Base-by-base conservation (phyloP, 192 early-diverging fungal species). In the Coemansia sp. region DNA sequence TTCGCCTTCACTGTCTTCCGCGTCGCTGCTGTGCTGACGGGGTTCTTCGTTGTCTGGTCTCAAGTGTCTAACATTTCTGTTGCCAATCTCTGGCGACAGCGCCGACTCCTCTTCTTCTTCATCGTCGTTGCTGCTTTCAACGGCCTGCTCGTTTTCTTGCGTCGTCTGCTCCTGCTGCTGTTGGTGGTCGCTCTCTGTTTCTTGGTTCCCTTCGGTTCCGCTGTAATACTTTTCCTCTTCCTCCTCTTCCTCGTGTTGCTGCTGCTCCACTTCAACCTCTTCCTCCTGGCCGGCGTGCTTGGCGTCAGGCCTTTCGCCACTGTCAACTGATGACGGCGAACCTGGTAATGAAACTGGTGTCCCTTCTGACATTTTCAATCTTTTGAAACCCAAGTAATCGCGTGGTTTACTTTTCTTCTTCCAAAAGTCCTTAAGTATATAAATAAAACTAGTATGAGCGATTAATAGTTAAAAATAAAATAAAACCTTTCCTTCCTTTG, bases 301-400 rank as follows among this genome's bases (percentile, higher is more conserved):
- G 37, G 4, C 49, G 7, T 57, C 62, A 11, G 16, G 22, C 6
- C 6, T 37, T 16, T 67, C 63, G 0, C 61, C 60, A 47, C 15
- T 59, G n/a, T 39, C 9, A 37, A 15, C 39, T 39, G 49, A 4
- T 15, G 26, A 26, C 26, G 26, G 26, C 26, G 26, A 26, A 26
- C 3, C 48, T 57, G 64, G 39, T 21, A 39, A 26, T 8, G 66
- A 61, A 60, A 26, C 26, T 43, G 45, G 66, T 42, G 55, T 9
- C 12, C 60, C 66, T 32, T 67, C 66, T 6, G 66, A 67, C 66
- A 67, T 67, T 47, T 18, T 41, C 36, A 41, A 59, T 59, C 51
- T 54, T 26, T 6, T 21, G 21, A 26, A 49, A 49, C 15, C 7
- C 2, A 13, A 13, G 8, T 43, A 26, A 26, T 26, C 26, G 26